These are phyloP conservation scores for Zanthoxylum bungeanum DNA, from an alignment of 345 rosid genomes.

Conservation along the genomic window DNA sequence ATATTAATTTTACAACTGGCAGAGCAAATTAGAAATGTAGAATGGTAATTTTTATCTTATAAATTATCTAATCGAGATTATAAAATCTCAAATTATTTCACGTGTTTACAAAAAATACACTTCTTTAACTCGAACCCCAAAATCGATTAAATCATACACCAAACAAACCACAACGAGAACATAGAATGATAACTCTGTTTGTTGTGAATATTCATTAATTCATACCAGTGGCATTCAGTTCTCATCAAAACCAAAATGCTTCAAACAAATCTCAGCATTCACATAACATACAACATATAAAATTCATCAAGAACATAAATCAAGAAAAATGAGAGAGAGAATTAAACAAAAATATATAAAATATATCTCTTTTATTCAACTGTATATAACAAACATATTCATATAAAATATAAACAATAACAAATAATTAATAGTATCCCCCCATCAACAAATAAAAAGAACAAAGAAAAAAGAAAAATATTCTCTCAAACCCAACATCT, in stretches of 20 bases:
- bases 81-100: no score
- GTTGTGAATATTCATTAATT: no score
- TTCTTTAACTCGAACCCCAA: no score
- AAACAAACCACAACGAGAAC: no score
- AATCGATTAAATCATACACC: no score
- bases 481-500: background rate
- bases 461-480: background rate
- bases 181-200: no score
- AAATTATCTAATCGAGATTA: no score
- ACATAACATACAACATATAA: background rate
- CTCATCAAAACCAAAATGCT: background rate
- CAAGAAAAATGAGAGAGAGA: background rate
- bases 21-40: no score
- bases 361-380: slow-evolving; percentile 11
- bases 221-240: no score
- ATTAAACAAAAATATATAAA: background rate
- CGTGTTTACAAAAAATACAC: no score
- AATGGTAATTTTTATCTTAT: no score
- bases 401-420: background rate
- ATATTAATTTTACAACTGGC: no score
- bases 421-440: background rate
- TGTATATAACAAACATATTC: background rate
- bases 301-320: background rate
- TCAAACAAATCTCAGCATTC: background rate
- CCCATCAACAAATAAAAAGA: background rate